Conservation (phyloP, 2,329 filamentous ascomycete genomes). For the Tympanopsis confertula region DNA sequence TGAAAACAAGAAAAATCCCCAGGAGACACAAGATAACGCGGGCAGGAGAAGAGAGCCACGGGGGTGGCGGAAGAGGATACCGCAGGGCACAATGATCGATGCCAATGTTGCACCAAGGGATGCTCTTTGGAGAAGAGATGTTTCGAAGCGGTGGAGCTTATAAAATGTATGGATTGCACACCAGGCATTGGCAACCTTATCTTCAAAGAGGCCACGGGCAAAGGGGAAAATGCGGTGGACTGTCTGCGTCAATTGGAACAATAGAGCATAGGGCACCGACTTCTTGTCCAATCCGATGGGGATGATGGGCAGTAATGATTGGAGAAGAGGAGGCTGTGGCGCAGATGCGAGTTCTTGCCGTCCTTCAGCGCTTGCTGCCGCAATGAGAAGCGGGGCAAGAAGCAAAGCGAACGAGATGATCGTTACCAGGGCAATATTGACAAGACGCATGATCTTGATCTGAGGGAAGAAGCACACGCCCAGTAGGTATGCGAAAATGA, state of each 20-base stretch:
- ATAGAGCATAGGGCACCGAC: slow-evolving; percentile 60
- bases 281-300: slow-evolving; percentile 46
- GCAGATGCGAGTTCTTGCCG: slow-evolving; percentile 44
- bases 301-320: slow-evolving; percentile 51
- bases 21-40: slow-evolving; percentile 72
- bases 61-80: slow-evolving; percentile 69
- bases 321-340: slow-evolving; percentile 37
- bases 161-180: slow-evolving; percentile 81
- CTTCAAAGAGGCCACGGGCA: slow-evolving; percentile 88
- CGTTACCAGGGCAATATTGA: slow-evolving; percentile 67
- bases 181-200: slow-evolving; percentile 98
- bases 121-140: slow-evolving; percentile 60
- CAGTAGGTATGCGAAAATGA: slow-evolving; percentile 81
- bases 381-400: slow-evolving; percentile 63
- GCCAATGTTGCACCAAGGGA: slow-evolving; percentile 65
- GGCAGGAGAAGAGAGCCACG: slow-evolving; percentile 66
- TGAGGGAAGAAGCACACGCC: slow-evolving; percentile 73
- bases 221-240: slow-evolving; percentile 94
- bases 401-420: slow-evolving; percentile 62
- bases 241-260: slow-evolving; percentile 72
- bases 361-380: slow-evolving; percentile 59
- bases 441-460: slow-evolving; percentile 54
- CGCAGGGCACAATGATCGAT: slow-evolving; percentile 68
- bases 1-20: slow-evolving; percentile 95
- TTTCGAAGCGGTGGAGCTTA: slow-evolving; percentile 69